Evolutionary conservation across 1,139 yeast species (phyloP).

Genomic region (Nakaseomyces nivariensis): DNA sequence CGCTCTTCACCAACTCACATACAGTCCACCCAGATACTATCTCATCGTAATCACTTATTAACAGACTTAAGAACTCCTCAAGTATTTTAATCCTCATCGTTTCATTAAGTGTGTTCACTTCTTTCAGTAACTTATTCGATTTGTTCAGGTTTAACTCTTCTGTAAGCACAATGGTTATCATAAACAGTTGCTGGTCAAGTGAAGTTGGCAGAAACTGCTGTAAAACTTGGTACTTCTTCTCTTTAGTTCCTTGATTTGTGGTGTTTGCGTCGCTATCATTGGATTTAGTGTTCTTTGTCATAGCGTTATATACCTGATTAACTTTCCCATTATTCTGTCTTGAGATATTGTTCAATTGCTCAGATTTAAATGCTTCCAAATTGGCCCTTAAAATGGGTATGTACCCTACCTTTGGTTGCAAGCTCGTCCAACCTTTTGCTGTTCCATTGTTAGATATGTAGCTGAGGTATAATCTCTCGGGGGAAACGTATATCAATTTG

Average conservation of each 20-base stretch:
- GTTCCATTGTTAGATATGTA: background rate
- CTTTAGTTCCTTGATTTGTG: background rate
- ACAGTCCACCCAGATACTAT: background rate
- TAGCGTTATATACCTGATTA: background rate
- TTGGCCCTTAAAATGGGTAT: slow-evolving; percentile 17
- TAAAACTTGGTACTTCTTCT: slow-evolving; percentile 12
- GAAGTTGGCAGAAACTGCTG: slow-evolving; percentile 22
- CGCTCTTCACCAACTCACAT: background rate
- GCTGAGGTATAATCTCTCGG: background rate
- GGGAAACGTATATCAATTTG: slow-evolving; percentile 1
- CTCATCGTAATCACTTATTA: background rate
- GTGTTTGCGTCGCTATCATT: background rate
- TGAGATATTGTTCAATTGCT: background rate
- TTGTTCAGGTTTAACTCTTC: background rate
- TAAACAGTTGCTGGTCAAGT: slow-evolving; percentile 20
- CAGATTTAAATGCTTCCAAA: background rate
- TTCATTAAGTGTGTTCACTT: background rate
- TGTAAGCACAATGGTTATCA: slow-evolving; percentile 11
- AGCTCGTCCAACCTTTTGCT: slow-evolving; percentile 17
- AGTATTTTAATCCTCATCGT: background rate
- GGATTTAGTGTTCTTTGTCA: background rate
- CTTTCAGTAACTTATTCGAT: background rate
- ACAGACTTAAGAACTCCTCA: background rate
- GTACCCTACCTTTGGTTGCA: slow-evolving; percentile 15
- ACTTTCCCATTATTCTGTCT: background rate